Evolutionary conservation across 768 basidiomycete genomes (phyloP), one percentile per base, ranked within the genome.

Genomic region (Mycena latifolia): DNA sequence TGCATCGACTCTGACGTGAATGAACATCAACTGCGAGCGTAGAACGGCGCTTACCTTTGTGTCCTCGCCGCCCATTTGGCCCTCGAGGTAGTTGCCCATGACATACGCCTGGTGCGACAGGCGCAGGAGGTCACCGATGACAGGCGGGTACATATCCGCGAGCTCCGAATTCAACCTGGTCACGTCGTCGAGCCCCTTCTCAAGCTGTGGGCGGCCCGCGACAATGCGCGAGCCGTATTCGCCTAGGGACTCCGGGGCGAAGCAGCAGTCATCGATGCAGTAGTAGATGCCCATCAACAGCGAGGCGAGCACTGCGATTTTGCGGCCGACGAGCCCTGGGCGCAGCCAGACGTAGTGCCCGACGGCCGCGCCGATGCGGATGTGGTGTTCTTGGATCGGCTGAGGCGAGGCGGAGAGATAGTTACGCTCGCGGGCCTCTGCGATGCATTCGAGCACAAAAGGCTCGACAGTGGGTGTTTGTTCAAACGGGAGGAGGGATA

Each of bases 91-190:
- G 33, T 54, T 63, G 1, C 66, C 66, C 61, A 63, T 58, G 17
- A 67, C 31, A 67, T 63, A 67, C 37, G 66, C 66, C 39, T 58
- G 61, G n/a, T 25, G 43, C 20, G 60, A 51, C 33, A 62, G 53
- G 6, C 55, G 41, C 12, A 67, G 37, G 18, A 57, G 52, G 20
- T 67, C 60, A 2, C 65, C 65, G 2, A 46, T 52, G 22, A 61
- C 46, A 5, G 47, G 45, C 9, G 50, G 54, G 20, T 66, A 66
- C 41, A 66, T 33, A 20, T 46, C 57, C 10, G 51, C 25, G 18
- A 66, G 28, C 43, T 66, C 64, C 15, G 57, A 45, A 8, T 17
- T 33, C 27, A 66, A 20, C n/a, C 51, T 48, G 2, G 48, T 33
- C 25, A 50, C 33, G 18, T 66, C 52, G 22, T 54, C 58, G 4